Conservation (phyloP, 805 yeast genomes). For the Metschnikowia shivogae region DNA sequence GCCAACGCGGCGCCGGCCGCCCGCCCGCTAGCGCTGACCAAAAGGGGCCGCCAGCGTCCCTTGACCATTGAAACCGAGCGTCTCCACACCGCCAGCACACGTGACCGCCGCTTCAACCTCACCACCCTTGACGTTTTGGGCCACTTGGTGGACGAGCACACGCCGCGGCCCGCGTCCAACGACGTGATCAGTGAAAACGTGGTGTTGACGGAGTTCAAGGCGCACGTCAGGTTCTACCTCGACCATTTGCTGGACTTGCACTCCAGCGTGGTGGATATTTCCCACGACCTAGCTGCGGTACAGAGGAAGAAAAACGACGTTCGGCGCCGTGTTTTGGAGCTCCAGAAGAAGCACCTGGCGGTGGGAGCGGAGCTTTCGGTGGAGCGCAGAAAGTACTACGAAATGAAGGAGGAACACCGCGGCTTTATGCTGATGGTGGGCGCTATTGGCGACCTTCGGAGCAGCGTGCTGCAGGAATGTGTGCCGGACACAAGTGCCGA, state of each 20-base stretch:
- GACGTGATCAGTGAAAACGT: conserved; percentile 19
- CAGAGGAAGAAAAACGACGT: conserved; percentile 32
- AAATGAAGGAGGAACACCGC: conserved; percentile 15
- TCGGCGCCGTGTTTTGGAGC: conserved; percentile 27
- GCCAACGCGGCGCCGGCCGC: not conserved
- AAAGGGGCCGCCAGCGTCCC: conserved; percentile 26
- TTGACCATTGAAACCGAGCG: conserved; percentile 28
- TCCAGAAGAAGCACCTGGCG: conserved; percentile 26
- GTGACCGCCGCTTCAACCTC: conserved; percentile 25
- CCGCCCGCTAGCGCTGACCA: conserved; percentile 15
- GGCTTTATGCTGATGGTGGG: conserved; percentile 14
- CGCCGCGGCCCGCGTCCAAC: conserved; percentile 19
- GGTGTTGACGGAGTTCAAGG: conserved; percentile 30
- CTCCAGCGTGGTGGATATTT: conserved; percentile 30
- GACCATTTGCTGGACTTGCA: conserved; percentile 31
- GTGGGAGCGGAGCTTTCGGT: conserved; percentile 32
- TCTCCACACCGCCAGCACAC: conserved; percentile 18
- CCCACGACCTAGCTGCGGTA: conserved; percentile 23
- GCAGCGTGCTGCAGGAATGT: not conserved
- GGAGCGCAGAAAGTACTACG: conserved; percentile 21
- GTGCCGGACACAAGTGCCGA: not conserved
- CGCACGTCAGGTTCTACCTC: conserved; percentile 26
- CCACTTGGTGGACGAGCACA: conserved; percentile 27
- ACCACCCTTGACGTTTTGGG: conserved; percentile 37
- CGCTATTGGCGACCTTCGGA: conserved; percentile 8